A percentile compares a stretch with the other conserved stretches of the same genome.
Evolutionary conservation across 129 eudicot species (phyloP).

Genomic region (Calendula officinalis): DNA sequence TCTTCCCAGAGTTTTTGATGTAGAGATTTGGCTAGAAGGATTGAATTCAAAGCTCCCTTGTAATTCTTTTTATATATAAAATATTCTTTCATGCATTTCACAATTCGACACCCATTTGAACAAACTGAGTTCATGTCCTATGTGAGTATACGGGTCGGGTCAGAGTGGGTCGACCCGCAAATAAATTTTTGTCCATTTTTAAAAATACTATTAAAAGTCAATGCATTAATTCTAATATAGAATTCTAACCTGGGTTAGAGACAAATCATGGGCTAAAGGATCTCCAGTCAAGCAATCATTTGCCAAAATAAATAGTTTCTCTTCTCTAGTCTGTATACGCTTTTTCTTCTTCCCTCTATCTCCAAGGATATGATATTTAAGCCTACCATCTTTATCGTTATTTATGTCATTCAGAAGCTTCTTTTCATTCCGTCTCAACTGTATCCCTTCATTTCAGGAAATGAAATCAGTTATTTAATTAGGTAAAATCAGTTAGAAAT

Average conservation of each 20-base stretch:
- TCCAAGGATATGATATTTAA: slow-evolving; percentile 85
- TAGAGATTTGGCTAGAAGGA: slow-evolving; percentile 76
- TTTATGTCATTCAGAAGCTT: slow-evolving; percentile 89
- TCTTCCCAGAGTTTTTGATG: slow-evolving; percentile 97
- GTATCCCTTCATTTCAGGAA: slow-evolving; percentile 76
- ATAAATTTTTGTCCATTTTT: neutral
- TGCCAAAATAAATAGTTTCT: slow-evolving; percentile 85
- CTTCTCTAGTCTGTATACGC: slow-evolving; percentile 97
- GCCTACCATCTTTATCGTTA: slow-evolving; percentile 86
- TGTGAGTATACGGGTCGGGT: neutral
- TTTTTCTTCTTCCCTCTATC: slow-evolving; percentile 90
- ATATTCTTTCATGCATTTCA: slow-evolving; percentile 98
- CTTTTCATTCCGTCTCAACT: slow-evolving; percentile 94
- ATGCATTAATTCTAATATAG: neutral
- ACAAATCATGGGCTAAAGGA: slow-evolving; percentile 79
- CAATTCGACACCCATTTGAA: slow-evolving; percentile 88
- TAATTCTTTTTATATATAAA: slow-evolving; percentile 71
- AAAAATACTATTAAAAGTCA: neutral
- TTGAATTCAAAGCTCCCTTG: slow-evolving; percentile 77
- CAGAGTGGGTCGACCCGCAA: neutral
- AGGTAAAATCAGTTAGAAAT: slow-evolving; percentile 12
- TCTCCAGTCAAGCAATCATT: slow-evolving; percentile 98
- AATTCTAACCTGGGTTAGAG: slow-evolving; percentile 77
- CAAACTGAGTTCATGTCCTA: slow-evolving; percentile 88
- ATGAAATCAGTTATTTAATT: slow-evolving; percentile 16